Evolutionary conservation across 768 basidiomycete species (phyloP).

Genomic region (Panaeolus papilionaceus): DNA sequence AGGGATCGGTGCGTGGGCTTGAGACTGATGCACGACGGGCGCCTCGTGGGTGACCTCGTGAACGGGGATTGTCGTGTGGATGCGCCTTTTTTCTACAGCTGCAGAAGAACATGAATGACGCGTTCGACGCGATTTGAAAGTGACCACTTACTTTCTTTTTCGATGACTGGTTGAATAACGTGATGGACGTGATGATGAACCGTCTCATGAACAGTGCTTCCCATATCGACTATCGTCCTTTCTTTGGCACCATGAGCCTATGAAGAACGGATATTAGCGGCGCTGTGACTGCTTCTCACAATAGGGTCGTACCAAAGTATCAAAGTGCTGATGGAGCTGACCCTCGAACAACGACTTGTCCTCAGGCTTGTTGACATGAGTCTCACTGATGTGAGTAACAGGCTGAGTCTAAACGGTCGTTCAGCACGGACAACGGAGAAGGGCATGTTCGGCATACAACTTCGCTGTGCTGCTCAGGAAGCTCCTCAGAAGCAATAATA

Average conservation of each 20-base stretch:
- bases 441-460: constrained; percentile 25
- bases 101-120: not conserved
- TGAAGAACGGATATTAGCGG: not conserved
- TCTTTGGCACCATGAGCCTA: constrained; percentile 34
- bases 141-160: constrained; percentile 41
- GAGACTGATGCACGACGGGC: constrained; percentile 43
- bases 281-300: not conserved
- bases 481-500: constrained; percentile 32
- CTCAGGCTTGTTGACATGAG: constrained; percentile 35
- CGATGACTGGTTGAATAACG: constrained; percentile 43
- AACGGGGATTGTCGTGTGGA: constrained; percentile 43
- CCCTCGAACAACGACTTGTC: constrained; percentile 36
- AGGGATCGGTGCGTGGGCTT: constrained; percentile 38
- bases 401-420: constrained; percentile 30
- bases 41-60: constrained; percentile 43
- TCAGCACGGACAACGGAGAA: not conserved
- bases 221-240: constrained; percentile 39
- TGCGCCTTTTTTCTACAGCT: constrained; percentile 38
- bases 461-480: constrained; percentile 33
- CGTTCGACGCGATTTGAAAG: too few species aligned
- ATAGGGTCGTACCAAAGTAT: constrained; percentile 30
- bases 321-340: constrained; percentile 34
- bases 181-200: constrained; percentile 45
- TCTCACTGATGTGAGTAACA: constrained; percentile 33
- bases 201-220: constrained; percentile 36